Conservation (phyloP, 176 grass and related monocot species). For the Hordeum marinum region DNA sequence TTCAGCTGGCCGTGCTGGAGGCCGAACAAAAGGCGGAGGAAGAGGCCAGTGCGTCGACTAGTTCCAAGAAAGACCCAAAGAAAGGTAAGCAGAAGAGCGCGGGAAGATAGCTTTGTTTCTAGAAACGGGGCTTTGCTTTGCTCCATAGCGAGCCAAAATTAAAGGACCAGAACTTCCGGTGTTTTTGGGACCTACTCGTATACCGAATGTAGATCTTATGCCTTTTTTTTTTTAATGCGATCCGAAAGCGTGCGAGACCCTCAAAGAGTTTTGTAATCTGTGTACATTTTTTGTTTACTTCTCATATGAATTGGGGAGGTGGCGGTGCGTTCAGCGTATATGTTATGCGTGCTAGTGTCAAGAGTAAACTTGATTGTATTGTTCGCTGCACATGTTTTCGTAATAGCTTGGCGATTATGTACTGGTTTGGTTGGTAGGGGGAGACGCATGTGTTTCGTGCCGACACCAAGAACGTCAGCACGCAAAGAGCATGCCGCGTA, state of each 20-base stretch:
- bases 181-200: neutral
- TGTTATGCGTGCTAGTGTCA: neutral
- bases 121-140: neutral
- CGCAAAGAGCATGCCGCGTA: neutral
- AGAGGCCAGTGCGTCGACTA: conserved; percentile 53
- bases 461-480: too few relatives aligned
- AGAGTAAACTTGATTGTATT: too few relatives aligned
- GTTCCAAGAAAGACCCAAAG: conserved; percentile 62
- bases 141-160: neutral
- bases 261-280: neutral
- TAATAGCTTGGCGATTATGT: too few relatives aligned
- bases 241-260: too few relatives aligned
- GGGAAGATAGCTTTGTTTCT: conserved; percentile 35
- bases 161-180: neutral
- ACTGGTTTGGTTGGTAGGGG: too few relatives aligned
- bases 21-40: conserved; percentile 91
- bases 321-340: neutral
- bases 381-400: too few relatives aligned
- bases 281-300: neutral
- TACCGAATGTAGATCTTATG: too few relatives aligned
- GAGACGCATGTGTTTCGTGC: too few relatives aligned
- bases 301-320: neutral
- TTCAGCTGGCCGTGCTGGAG: conserved; percentile 84
- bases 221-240: too few relatives aligned
- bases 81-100: conserved; percentile 63